phyloP scores from a whole-genome alignment of 176 grass and related monocot genomes.

The Chrysopogon serrulatus region DNA sequence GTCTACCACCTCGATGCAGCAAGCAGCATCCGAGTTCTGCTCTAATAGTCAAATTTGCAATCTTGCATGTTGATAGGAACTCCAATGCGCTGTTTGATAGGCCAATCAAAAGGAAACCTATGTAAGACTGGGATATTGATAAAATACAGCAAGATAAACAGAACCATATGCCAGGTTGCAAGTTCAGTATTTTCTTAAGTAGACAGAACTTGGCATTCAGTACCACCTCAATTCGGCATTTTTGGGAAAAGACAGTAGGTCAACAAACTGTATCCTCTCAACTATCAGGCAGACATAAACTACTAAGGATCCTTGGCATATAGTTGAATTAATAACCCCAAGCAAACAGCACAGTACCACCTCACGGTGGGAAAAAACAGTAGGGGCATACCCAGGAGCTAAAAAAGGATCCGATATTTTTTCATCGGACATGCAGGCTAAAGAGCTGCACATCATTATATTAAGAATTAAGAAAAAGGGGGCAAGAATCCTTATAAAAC shows the following conservation, averaged over 20 bases:
- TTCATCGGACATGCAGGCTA: neutral
- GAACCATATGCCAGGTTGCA: neutral
- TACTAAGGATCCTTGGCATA: neutral
- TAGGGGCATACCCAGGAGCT: neutral
- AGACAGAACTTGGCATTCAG: neutral
- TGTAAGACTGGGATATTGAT: neutral
- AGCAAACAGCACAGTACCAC: neutral
- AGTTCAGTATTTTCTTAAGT: neutral
- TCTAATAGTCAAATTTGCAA: constrained; percentile 77
- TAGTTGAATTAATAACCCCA: neutral
- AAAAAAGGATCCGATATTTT: neutral
- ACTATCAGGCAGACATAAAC: neutral
- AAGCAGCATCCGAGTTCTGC: constrained; percentile 84
- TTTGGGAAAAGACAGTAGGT: neutral
- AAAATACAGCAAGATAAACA: neutral
- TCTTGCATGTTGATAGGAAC: constrained; percentile 90
- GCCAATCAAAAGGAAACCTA: neutral
- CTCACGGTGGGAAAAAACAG: no score
- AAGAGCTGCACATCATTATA: neutral
- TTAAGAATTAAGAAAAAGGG: neutral
- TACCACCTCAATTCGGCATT: neutral
- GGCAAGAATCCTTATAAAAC: neutral
- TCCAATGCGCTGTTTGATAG: constrained; percentile 59
- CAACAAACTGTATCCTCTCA: neutral
- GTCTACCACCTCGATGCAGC: constrained; percentile 68